Evolutionary conservation across 345 rosid genomes (phyloP).

Genomic region (Theobroma cacao): DNA sequence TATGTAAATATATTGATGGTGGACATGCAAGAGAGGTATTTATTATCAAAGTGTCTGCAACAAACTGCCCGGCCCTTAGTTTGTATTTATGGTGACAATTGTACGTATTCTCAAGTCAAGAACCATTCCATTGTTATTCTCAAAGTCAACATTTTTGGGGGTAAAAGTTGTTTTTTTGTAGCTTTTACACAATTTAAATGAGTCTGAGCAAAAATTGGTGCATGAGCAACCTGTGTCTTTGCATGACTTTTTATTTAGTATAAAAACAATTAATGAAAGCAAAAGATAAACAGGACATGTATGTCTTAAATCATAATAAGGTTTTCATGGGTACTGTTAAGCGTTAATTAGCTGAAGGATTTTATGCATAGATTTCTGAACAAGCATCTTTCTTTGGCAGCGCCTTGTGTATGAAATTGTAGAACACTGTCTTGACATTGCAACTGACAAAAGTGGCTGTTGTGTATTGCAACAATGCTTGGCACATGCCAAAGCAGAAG

Average conservation of each 20-base stretch:
- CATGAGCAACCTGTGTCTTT: background rate
- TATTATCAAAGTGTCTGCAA: too few species aligned
- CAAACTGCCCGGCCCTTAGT: too few species aligned
- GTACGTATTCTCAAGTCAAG: too few species aligned
- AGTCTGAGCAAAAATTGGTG: background rate
- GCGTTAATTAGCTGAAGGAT: background rate
- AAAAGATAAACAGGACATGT: too few species aligned
- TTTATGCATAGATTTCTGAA: background rate
- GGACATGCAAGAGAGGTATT: too few species aligned
- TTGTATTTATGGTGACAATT: too few species aligned
- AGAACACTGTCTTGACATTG: conserved; percentile 25
- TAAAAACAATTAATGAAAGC: too few species aligned
- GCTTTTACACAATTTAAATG: background rate
- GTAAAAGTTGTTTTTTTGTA: background rate
- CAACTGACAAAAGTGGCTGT: conserved; percentile 43
- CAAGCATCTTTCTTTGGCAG: conserved; percentile 16
- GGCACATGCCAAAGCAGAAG: conserved; percentile 4
- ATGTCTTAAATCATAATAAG: background rate
- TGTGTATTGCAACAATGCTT: conserved; percentile 37
- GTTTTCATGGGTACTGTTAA: too few species aligned
- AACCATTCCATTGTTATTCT: too few species aligned
- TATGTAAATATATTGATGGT: too few species aligned
- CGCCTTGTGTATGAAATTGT: conserved; percentile 24
- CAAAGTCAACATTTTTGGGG: too few species aligned
- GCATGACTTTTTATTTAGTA: background rate